A percentile compares a stretch with the other conserved stretches of the same genome.
phyloP scores from a whole-genome alignment of 257 asterid genomes.

The Vinca minor region DNA sequence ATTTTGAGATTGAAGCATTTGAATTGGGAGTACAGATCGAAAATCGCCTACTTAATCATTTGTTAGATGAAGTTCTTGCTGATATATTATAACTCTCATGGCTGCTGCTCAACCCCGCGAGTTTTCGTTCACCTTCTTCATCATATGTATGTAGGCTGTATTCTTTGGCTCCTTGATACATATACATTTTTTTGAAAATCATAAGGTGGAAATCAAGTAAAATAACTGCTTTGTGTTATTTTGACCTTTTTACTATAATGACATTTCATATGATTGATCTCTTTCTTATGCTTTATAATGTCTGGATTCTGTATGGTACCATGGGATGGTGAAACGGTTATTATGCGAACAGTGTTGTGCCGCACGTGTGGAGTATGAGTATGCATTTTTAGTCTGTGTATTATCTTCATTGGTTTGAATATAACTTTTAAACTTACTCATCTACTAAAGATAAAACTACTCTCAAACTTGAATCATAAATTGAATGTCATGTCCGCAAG shows the following conservation, averaged over 20 bases:
- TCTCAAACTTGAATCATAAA: background rate
- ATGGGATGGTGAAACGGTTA: no score
- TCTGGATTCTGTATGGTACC: no score
- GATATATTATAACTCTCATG: conserved; percentile 47
- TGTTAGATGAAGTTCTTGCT: conserved; percentile 70
- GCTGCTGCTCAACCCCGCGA: no score
- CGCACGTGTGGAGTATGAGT: no score
- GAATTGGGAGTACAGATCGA: conserved; percentile 72
- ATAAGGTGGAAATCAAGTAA: background rate
- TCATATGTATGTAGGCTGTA: background rate
- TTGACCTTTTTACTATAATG: background rate
- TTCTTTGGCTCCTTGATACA: conserved; percentile 5
- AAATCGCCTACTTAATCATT: conserved; percentile 50
- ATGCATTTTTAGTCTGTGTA: background rate
- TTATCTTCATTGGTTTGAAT: no score
- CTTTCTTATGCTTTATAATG: no score
- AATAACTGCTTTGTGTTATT: background rate
- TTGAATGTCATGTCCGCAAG: background rate
- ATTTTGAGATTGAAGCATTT: conserved; percentile 63
- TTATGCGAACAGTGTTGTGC: no score
- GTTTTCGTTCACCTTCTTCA: no score
- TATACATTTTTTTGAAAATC: conserved; percentile 1
- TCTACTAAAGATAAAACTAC: conserved; percentile 4
- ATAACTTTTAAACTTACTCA: no score
- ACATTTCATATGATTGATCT: no score